Base-by-base conservation (phyloP, 768 basidiomycete genomes). In the Gelatoporia subvermispora region DNA sequence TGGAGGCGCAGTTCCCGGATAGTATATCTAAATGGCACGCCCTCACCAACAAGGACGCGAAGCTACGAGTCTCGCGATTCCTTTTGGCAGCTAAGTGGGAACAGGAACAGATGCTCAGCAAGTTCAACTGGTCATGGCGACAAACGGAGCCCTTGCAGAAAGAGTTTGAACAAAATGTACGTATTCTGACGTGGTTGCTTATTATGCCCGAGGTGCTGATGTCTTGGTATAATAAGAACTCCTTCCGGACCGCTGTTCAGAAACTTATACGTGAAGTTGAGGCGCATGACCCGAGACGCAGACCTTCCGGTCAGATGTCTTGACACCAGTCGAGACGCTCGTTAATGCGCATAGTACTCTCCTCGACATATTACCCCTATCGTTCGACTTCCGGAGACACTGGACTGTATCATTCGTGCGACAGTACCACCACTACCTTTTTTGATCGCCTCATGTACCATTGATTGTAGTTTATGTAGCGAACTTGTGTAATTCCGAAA, bases 51-150 rank as follows among this genome's bases (percentile, higher is more conserved):
- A 70, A 70, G 17, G 77, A 79, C 13, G 1, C 28, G 0, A 71
- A 77, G 62, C 58, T 76, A n/a, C 72, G 80, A 2, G 67, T 73
- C 8, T 79, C 79, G 18, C 65, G 67, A 41, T 81, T 79, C 55
- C 62, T 84, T 24, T 48, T 20, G 16, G 10, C 49, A 17, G 47
- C 62, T 25, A 42, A 46, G 8, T 21, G 42, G 5, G 66, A 63
- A 28, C 68, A 72, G 51, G 81, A 83, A 45, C 72, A 52, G 56
- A 74, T 78, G 69, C 56, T 74, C 59, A 55, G 52, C 23, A 69
- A 78, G 45, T 82, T 68, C 58, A 64, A 67, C 0, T 84, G 82
- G 82, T 69, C 72, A 0, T 78, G 67, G 65, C 67, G 72, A 35
- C 73, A 76, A 45, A 74, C 75, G 17, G 55, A 66, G 13, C 71